phyloP scores from a whole-genome alignment of 106 monocot species.

The Hemerocallis citrina region DNA sequence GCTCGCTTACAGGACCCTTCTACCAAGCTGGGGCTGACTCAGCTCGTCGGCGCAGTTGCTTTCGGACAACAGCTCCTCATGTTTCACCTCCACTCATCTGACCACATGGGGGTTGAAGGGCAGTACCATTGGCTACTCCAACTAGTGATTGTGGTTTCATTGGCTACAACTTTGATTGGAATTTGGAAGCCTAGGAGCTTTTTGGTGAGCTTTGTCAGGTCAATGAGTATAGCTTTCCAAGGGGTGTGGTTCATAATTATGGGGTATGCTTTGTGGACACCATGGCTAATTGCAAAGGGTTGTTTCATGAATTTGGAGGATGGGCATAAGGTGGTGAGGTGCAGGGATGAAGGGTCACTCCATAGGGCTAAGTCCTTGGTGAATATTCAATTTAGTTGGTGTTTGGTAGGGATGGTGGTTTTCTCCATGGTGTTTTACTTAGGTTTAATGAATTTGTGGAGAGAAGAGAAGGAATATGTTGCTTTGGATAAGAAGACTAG shows the following conservation, averaged over 20 bases:
- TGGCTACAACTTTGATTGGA: slow-evolving; percentile 44
- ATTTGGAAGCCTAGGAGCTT: slow-evolving; percentile 43
- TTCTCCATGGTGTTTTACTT: slow-evolving; percentile 33
- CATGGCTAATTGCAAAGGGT: slow-evolving; percentile 30
- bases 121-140: slow-evolving; percentile 86
- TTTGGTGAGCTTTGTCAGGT: slow-evolving; percentile 47
- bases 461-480: slow-evolving; percentile 20
- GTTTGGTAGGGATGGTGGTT: slow-evolving; percentile 25
- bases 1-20: not conserved
- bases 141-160: slow-evolving; percentile 45
- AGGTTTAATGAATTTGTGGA: slow-evolving; percentile 6
- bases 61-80: slow-evolving; percentile 67
- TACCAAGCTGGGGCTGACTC: slow-evolving; percentile 18
- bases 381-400: slow-evolving; percentile 59
- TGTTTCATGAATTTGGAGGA: slow-evolving; percentile 55
- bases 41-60: slow-evolving; percentile 38
- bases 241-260: slow-evolving; percentile 69
- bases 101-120: slow-evolving; percentile 89
- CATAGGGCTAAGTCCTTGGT: slow-evolving; percentile 49
- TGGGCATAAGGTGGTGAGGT: slow-evolving; percentile 40
- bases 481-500: slow-evolving; percentile 13
- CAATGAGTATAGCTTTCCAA: slow-evolving; percentile 46
- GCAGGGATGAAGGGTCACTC: slow-evolving; percentile 22
- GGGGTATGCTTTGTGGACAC: slow-evolving; percentile 64
- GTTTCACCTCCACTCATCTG: slow-evolving; percentile 82